phyloP scores from a whole-genome alignment of 805 yeast species.

The Tetrapisispora iriomotensis region DNA sequence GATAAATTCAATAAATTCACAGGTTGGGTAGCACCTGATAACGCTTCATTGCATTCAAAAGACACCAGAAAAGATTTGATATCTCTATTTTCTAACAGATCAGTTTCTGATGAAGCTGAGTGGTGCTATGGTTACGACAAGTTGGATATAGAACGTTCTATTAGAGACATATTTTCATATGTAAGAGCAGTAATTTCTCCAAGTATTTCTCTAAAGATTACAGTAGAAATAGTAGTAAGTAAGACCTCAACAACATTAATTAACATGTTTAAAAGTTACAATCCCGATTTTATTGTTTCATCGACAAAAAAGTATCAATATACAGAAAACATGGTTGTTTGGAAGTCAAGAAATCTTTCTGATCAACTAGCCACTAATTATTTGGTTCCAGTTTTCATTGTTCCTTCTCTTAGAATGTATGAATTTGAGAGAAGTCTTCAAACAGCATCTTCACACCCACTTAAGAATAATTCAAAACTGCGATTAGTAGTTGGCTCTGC shows the following conservation, averaged over 20 bases:
- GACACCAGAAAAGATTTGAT: not conserved
- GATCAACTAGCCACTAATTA: constrained; percentile 21
- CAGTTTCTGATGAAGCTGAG: constrained; percentile 5
- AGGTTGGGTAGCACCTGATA: not conserved
- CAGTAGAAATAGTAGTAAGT: constrained; percentile 27
- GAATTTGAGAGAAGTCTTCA: constrained; percentile 20
- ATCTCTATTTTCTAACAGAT: not conserved
- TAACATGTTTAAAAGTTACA: constrained; percentile 26
- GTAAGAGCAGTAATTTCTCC: constrained; percentile 10
- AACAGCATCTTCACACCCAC: constrained; percentile 3
- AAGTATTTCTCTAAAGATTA: constrained; percentile 19
- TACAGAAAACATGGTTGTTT: constrained; percentile 15
- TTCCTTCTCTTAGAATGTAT: constrained; percentile 22
- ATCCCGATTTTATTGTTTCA: constrained; percentile 26
- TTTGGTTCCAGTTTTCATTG: constrained; percentile 25
- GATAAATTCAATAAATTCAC: constrained; percentile 3
- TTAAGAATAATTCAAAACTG: not conserved
- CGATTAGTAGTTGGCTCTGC: not conserved
- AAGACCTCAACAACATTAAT: constrained; percentile 17
- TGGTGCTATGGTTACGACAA: constrained; percentile 28
- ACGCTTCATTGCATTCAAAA: not conserved
- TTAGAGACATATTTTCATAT: constrained; percentile 18
- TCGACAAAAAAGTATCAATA: constrained; percentile 17
- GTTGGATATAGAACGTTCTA: constrained; percentile 14
- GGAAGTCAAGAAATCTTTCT: constrained; percentile 20